Evolutionary conservation across 164 flowering plant genomes (phyloP), one percentile per base, ranked within the genome.

Genomic region (Vitis cinerea): DNA sequence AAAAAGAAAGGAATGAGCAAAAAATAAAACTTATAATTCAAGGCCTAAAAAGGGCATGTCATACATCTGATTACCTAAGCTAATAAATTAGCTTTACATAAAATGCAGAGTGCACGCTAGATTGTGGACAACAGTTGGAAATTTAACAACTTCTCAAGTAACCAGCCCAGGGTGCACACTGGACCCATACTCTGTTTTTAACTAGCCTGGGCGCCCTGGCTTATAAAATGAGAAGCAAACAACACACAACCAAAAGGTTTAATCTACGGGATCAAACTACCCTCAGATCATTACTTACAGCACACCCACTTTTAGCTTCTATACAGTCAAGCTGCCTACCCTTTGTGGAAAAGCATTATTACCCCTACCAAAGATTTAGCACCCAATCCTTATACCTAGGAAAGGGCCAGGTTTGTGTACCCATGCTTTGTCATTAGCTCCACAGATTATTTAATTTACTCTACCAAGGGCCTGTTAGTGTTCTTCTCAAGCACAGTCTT

Each of bases 401-500:
- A 23, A 49, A 17, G 30, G 58, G 64, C 59, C 52, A 49, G 48
- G 65, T 58, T 59, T 76, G 61, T 48, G 30, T 59, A 14, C 2
- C 12, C 10, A 27, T 15, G 27, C 55, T 3, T 12, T 59, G 15
- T 19, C 15, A 17, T 55, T 27, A 14, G 9, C 64, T 23, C 54
- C 14, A 23, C 10, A 37, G 9, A 11, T 5, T 23, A 48, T 52
- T 65, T 62, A 4, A 52, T 60, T 31, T 60, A 44, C 57, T 66
- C 75, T 84, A 87, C 91, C 91, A 87, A 37, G 91, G 91, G 29
- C 91, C 89, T 0, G 91, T 85, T 50, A 82, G 64, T 27, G 91
- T 85, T 69, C 91, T 82, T 55, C 87, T 74, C 78, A 87, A 66
- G 86, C 86, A 81, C 30, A 48, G 72, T 19, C 82, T 75, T 74